Base-by-base conservation (phyloP, 2,329 filamentous ascomycete species). In the Sclerotinia spermophila region DNA sequence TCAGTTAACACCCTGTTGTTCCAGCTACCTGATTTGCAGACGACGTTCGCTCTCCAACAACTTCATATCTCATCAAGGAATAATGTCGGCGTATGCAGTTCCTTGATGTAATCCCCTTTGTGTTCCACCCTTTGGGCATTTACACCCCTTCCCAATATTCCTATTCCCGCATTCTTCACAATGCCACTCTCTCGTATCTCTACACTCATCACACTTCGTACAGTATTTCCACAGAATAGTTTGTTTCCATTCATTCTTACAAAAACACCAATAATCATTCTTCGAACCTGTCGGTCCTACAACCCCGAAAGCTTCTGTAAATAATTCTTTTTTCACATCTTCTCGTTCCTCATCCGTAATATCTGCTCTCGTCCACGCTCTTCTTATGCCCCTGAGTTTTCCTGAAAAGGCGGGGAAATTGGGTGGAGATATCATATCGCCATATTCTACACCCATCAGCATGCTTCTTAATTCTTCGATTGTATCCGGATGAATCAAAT, bases 221-320 rank as follows among this genome's bases (percentile, higher is more conserved):
- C 59, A 69, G 38, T 30, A 48, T 24, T 44, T 35, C 68, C 68
- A 66, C 6, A 44, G 24, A 17, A 24, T 21, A 33, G 17, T 56
- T 11, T 56, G 33, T 35, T 42, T 66, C 68, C 59, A 69, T 42
- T 45, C 21, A 8, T 64, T 27, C 21, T 11, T 45, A 48, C 68
- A 69, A 27, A 35, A 69, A 35, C 68, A 69, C 35, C 59, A 69
- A 56, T 69, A 66, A 38, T 45, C 27, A 5, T 35, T 53, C 33
- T 65, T 40, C 5, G 62, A 11, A 8, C 53, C 45, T 40, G 3
- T 51, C 42, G 17, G 8, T 13, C 15, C 38, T 19, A 19, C 7
- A 3, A 68, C 56, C 35, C 56, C 67, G 30, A 68, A 62, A 21
- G 67, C 56, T 21, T 45, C 44, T 30, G 27, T 62, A 11, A 68